Evolutionary conservation across 179 eudicot genomes (phyloP).

Genomic region (Gypsophila paniculata): DNA sequence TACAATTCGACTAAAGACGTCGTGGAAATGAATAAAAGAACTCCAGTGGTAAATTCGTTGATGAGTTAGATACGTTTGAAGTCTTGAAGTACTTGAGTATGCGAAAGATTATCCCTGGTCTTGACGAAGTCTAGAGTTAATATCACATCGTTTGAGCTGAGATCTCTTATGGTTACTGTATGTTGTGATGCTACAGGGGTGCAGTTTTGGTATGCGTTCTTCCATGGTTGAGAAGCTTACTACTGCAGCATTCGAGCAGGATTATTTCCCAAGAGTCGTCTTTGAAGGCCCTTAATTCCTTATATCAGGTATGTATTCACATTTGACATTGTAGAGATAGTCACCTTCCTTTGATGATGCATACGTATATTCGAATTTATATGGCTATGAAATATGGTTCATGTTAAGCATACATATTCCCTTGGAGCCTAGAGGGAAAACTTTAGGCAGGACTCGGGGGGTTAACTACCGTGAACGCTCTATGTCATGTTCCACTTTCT

Average conservation of each 20-base stretch:
- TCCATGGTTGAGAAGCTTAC: conserved; percentile 81
- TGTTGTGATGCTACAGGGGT: conserved; percentile 47
- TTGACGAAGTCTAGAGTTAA: background rate
- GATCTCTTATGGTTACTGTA: background rate
- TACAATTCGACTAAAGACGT: background rate
- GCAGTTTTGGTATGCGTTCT: conserved; percentile 63
- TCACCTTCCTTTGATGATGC: background rate
- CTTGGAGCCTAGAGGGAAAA: no score
- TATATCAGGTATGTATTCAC: conserved; percentile 51
- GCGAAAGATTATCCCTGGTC: background rate
- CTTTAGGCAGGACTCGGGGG: background rate
- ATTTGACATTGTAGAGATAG: background rate
- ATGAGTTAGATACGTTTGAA: background rate
- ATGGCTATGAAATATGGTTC: no score
- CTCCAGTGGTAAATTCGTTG: background rate
- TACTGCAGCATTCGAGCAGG: conserved; percentile 76
- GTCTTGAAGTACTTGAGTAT: background rate
- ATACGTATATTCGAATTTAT: no score
- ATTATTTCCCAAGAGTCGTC: conserved; percentile 81
- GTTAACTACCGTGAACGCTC: background rate
- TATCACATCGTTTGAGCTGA: background rate
- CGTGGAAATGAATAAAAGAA: no score
- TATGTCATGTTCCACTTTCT: background rate
- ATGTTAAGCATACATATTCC: no score
- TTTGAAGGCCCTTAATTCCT: conserved; percentile 57